A percentile compares a stretch with the other conserved stretches of the same genome.
Conservation (phyloP, 73 alveolate genomes). For the Uronychia setigera region DNA sequence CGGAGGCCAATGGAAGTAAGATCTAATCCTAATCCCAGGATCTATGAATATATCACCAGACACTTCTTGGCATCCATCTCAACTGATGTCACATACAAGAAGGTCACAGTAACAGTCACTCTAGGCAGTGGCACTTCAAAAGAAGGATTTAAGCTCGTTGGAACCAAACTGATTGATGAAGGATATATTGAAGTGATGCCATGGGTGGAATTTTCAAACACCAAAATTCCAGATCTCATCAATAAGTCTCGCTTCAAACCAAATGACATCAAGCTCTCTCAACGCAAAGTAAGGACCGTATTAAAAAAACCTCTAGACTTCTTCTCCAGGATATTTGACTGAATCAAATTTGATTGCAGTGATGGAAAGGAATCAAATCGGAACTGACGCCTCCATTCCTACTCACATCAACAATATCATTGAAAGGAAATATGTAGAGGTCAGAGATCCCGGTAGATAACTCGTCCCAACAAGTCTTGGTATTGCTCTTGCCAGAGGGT, state of each 20-base stretch:
- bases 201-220: slow-evolving; percentile 64
- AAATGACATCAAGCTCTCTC: slow-evolving; percentile 17
- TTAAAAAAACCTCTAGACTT: slow-evolving; percentile 83
- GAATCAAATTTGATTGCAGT: slow-evolving; percentile 96
- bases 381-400: slow-evolving; percentile 99
- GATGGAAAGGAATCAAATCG: slow-evolving; percentile 99
- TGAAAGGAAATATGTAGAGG: slow-evolving; percentile 97
- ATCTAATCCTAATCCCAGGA: not conserved
- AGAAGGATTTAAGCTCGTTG: slow-evolving; percentile 84
- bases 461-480: slow-evolving; percentile 98
- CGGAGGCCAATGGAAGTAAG: slow-evolving; percentile 79
- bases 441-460: slow-evolving; percentile 86
- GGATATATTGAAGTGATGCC: slow-evolving; percentile 93
- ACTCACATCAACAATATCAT: slow-evolving; percentile 99
- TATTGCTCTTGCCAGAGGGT: slow-evolving; percentile 96
- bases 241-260: slow-evolving; percentile 36
- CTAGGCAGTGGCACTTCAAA: slow-evolving; percentile 46
- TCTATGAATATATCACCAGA: slow-evolving; percentile 93
- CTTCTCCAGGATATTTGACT: slow-evolving; percentile 98
- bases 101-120: slow-evolving; percentile 76
- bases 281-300: slow-evolving; percentile 32
- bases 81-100: slow-evolving; percentile 89
- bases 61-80: slow-evolving; percentile 98
- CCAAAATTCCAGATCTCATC: slow-evolving; percentile 72
- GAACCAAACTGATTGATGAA: slow-evolving; percentile 74